Conservation (phyloP, 2,329 filamentous ascomycete species). For the Cladosporium colombiae region DNA sequence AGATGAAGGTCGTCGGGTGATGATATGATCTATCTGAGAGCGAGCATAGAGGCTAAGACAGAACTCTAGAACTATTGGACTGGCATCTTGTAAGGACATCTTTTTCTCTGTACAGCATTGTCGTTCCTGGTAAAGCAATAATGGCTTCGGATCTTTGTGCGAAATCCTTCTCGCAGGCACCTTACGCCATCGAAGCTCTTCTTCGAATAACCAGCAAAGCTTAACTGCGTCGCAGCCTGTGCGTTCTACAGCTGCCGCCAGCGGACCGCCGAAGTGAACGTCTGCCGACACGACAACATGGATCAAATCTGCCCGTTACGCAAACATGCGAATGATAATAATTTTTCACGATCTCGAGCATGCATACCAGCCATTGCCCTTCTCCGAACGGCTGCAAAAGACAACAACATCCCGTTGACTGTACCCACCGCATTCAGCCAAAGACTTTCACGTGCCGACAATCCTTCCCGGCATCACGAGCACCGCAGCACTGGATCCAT, state of each 20-base stretch:
- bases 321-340: background rate
- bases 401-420: background rate
- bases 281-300: background rate
- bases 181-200: background rate
- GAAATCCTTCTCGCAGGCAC: background rate
- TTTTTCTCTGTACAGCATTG: background rate
- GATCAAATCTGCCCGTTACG: no score
- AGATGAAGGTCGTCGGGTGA: slow-evolving; percentile 16
- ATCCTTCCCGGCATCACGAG: background rate
- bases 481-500: background rate
- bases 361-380: background rate
- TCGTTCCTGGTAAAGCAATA: background rate
- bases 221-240: no score
- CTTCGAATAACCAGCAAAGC: no score
- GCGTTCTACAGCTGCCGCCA: background rate
- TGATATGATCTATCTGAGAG: background rate
- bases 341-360: background rate
- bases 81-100: background rate
- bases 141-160: background rate
- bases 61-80: slow-evolving; percentile 1
- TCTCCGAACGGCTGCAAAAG: background rate
- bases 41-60: slow-evolving; percentile 4
- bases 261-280: background rate
- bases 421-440: background rate
- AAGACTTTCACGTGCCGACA: background rate